These are phyloP conservation scores for Coprinopsis sp. DNA, from an alignment of 768 basidiomycete genomes.

Conservation along the genomic window DNA sequence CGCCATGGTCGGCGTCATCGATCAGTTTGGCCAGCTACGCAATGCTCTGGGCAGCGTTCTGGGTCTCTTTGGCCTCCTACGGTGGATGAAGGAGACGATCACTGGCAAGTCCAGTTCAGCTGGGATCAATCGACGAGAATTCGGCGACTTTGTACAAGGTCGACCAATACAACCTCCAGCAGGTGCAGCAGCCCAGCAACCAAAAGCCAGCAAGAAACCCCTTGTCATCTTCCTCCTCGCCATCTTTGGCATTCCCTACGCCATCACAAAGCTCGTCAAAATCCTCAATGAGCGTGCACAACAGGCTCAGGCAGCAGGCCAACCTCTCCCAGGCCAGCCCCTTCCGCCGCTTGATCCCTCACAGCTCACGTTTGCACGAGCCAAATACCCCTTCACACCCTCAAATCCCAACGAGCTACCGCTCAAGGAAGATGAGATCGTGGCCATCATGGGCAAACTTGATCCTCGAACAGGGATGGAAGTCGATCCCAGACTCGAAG, in stretches of 20 bases:
- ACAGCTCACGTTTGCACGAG: constrained; percentile 74
- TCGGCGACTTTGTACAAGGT: constrained; percentile 71
- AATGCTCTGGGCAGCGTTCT: constrained; percentile 93
- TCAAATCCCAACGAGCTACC: constrained; percentile 70
- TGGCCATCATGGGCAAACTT: constrained; percentile 79
- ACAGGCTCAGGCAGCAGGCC: constrained; percentile 29
- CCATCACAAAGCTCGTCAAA: constrained; percentile 86
- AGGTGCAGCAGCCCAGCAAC: constrained; percentile 27
- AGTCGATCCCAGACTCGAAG: constrained; percentile 54
- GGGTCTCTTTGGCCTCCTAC: constrained; percentile 82
- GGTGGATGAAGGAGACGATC: constrained; percentile 74
- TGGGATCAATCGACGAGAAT: constrained; percentile 53
- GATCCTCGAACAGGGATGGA: constrained; percentile 62
- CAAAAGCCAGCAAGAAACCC: constrained; percentile 82
- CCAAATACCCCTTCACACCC: constrained; percentile 71
- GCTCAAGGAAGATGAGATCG: constrained; percentile 83
- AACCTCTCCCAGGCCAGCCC: constrained; percentile 28
- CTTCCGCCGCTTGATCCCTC: constrained; percentile 70
- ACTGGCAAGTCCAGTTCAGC: constrained; percentile 33
- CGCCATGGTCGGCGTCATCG: constrained; percentile 93
- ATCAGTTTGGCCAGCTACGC: constrained; percentile 88
- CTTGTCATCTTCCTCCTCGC: constrained; percentile 91
- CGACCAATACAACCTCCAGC: constrained; percentile 49
- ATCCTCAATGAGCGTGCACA: constrained; percentile 64
- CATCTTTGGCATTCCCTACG: constrained; percentile 87